Evolutionary conservation across 768 basidiomycete species (phyloP), one percentile per base, ranked within the genome.

Genomic region (Solioccasus polychromus): DNA sequence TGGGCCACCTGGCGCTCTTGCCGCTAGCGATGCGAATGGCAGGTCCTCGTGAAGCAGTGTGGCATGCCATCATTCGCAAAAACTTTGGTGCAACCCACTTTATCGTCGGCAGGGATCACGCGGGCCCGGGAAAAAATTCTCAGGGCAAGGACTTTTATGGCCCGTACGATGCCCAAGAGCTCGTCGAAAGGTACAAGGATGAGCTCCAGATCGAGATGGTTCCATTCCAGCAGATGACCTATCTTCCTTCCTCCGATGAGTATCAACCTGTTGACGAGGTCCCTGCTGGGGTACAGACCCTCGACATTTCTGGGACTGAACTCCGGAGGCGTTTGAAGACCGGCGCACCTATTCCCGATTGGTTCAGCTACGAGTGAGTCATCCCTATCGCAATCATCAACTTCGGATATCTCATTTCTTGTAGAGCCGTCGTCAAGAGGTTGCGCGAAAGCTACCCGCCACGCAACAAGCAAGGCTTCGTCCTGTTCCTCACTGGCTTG

Each of bases 11-110:
- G 44, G 95, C 96, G 9, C 82, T 99, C 46, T 77, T 99, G 8
- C 96, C 96, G 37, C 79, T 99, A 42, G 95, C 96, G 5, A 99
- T 99, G 96, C 82, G 96, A 37, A 99, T 99, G 96, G 96, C 89
- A 28, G 96, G 96, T 25, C 96, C 96, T 3, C 79, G 96, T 35
- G 96, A 99, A 68, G 96, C 96, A 14, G 83, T 98, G 37, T 99
- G 96, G 96, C 93, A 98, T 62, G 91, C 96, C 19, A 97, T 99
- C 64, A 98, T 99, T 67, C 87, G 96, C 62, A 97, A 96, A 73
- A 99, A 99, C 74, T 97, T 82, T 68, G 96, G 96, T 53, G 92
- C 92, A 20, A 97, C 96, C 3, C 93, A 97, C 72, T 97, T 99
- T 68, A 94, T 94, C 55, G 91, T 94, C 54, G 92, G 91, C 20